Conservation (phyloP, 768 basidiomycete genomes). For the Obba rivulosa region DNA sequence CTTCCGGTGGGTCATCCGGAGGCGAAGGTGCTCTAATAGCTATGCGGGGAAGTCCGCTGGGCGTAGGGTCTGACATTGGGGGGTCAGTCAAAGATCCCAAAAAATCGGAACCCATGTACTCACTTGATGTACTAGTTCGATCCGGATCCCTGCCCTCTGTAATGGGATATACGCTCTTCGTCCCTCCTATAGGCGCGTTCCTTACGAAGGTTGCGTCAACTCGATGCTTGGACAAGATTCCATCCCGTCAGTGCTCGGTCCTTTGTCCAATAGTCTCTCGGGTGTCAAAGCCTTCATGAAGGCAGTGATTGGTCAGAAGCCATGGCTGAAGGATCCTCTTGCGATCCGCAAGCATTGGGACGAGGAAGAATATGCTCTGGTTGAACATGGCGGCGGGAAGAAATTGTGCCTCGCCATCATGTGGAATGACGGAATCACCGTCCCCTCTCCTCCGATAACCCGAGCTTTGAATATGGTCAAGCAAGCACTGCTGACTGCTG, state of each 20-base stretch:
- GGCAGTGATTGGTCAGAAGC: conserved; percentile 41
- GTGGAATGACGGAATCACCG: conserved; percentile 58
- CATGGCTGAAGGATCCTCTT: conserved; percentile 53
- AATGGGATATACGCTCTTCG: conserved; percentile 56
- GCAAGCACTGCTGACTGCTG: conserved; percentile 50
- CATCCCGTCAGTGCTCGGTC: conserved; percentile 51
- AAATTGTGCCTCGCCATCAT: conserved; percentile 50
- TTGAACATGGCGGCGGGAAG: conserved; percentile 40
- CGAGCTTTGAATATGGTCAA: conserved; percentile 55
- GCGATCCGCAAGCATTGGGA: conserved; percentile 45
- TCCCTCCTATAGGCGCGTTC: conserved; percentile 50
- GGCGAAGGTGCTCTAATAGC: conserved; percentile 64
- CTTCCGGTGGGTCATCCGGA: conserved; percentile 60
- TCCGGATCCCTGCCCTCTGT: conserved; percentile 53
- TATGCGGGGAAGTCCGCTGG: conserved; percentile 53
- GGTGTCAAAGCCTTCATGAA: conserved; percentile 50
- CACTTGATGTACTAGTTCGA: conserved; percentile 29
- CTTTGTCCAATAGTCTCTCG: conserved; percentile 45
- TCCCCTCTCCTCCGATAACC: conserved; percentile 59
- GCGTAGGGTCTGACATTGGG: conserved; percentile 61
- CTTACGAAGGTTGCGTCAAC: conserved; percentile 49
- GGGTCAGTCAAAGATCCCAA: conserved; percentile 33
- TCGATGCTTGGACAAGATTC: conserved; percentile 49
- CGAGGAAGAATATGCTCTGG: conserved; percentile 37
- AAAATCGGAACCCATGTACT: neutral